Evolutionary conservation across 1,284 basidiomycete species (phyloP), one percentile per base, ranked within the genome.

Genomic region (Sporisorium iseilematis-ciliati): DNA sequence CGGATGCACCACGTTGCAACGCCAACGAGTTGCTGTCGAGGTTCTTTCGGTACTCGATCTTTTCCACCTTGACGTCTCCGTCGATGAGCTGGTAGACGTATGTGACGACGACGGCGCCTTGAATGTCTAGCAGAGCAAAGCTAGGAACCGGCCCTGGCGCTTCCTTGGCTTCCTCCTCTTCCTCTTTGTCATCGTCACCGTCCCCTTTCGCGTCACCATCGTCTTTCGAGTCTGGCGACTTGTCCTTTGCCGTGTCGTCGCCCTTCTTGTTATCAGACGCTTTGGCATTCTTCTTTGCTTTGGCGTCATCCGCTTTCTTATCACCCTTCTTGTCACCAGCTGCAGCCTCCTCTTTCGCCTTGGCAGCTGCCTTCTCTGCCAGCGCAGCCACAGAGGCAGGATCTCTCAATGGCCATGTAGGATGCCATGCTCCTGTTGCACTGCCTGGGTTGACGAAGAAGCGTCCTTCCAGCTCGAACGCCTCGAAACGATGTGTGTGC

Each of bases 401-500:
- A 61, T 71, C 65, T 58, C 61, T 46, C 20, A 75, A 52, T 12
- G 26, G 90, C 90, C 42, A 92, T 91, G 61, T 74, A 73, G 70
- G 75, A 65, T 5, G 77, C 94, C 94, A 98, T 16, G 96, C 95
- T 43, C 95, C 95, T 0, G 94, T 96, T 1, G 94, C 95, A 16
- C 92, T 94, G 1, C 96, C 96, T 0, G 96, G 96, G 85, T 98
- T 97, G 54, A 98, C 90, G 83, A 97, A 98, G 89, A 98, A 99
- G 64, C 92, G 90, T 46, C 91, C 90, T 72, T 95, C 94, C 79
- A 92, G 91, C 84, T 96, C 95, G 71, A 94, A 91, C 4, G 95
- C 94, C 86, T 97, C 94, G 86, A 99, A 98, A 29, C 93, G 94
- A 86, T 98, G 95, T 1, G 96, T 99, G 79, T 94, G 93, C 0